Conservation (phyloP, 2,329 filamentous ascomycete species). For the Penicillium sp. region DNA sequence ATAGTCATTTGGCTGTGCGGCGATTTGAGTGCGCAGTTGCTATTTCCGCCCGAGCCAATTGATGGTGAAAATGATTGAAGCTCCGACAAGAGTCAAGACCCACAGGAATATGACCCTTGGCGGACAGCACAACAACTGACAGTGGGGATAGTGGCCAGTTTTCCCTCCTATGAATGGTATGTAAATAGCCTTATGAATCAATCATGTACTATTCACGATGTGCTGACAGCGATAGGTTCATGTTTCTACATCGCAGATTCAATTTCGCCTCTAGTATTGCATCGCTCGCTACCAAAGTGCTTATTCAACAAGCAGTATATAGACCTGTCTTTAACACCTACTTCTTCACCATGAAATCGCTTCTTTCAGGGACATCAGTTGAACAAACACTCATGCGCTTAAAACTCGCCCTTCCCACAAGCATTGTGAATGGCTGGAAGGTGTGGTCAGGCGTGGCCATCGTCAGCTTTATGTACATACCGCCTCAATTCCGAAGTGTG, state of each 20-base stretch:
- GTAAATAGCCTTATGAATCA: neutral
- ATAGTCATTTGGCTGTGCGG: neutral
- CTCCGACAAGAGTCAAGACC: neutral
- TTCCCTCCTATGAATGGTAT: neutral
- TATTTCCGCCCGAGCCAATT: neutral
- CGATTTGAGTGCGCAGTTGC: neutral
- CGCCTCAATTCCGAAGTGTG: neutral
- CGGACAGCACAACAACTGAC: neutral
- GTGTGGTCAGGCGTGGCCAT: slow-evolving; percentile 1
- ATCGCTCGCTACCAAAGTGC: neutral
- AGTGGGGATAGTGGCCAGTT: neutral
- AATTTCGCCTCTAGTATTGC: neutral
- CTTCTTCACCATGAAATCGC: neutral
- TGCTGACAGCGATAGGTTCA: neutral
- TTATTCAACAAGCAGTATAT: neutral
- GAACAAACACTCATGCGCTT: neutral
- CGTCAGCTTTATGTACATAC: slow-evolving; percentile 1
- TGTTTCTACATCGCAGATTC: neutral
- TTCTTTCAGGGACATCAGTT: neutral
- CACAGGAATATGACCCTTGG: neutral
- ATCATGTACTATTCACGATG: neutral
- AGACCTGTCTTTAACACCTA: neutral
- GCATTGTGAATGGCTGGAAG: neutral
- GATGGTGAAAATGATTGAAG: neutral
- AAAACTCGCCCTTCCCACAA: neutral